Percentiles rank a stretch among this genome's conserved stretches.
Conservation (phyloP, 305 asterid genomes). For the Solanum aculeatissimum region DNA sequence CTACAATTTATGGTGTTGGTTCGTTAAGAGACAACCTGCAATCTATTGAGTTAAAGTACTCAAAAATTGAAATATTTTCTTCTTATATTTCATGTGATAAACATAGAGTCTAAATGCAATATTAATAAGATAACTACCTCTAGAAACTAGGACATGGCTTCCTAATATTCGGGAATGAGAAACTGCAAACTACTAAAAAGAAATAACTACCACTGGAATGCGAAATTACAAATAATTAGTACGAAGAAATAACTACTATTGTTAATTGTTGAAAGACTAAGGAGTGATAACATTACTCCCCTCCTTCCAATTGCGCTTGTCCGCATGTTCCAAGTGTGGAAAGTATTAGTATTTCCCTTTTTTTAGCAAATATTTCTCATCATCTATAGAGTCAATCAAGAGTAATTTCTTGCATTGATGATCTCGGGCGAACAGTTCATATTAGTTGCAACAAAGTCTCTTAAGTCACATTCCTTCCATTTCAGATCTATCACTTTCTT, state of each 20-base stretch:
- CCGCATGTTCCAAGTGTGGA: too few species aligned
- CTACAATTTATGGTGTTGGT: background rate
- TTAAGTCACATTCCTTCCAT: too few species aligned
- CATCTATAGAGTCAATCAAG: too few species aligned
- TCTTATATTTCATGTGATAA: background rate
- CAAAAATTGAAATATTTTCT: background rate
- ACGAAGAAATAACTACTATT: background rate
- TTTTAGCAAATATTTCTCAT: too few species aligned
- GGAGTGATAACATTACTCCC: background rate
- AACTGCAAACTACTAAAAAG: background rate
- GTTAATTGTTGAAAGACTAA: background rate
- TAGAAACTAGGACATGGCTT: background rate
- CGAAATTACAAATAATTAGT: background rate
- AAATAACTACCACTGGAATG: background rate
- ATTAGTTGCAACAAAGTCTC: too few species aligned
- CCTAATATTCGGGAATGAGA: background rate
- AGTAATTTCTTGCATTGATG: too few species aligned
- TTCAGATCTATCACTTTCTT: too few species aligned
- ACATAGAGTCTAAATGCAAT: background rate
- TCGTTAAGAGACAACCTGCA: background rate
- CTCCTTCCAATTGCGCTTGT: too few species aligned
- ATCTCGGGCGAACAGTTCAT: too few species aligned
- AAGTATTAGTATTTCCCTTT: too few species aligned
- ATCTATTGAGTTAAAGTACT: background rate
- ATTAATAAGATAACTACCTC: background rate